phyloP scores from a whole-genome alignment of 2,329 filamentous ascomycete genomes.

The Fusarium nodosum region DNA sequence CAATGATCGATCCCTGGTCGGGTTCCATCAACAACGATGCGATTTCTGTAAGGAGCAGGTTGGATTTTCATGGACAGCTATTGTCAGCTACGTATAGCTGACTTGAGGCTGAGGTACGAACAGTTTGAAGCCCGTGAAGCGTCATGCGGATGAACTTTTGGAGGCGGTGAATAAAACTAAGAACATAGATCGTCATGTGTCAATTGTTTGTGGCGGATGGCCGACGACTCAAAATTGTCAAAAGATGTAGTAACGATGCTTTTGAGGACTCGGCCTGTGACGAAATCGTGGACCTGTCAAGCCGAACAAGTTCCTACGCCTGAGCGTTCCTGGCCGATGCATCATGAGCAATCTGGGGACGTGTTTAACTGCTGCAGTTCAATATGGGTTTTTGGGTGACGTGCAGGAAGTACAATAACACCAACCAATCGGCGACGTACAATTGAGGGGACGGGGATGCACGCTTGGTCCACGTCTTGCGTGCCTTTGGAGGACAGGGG shows the following conservation, averaged over 20 bases:
- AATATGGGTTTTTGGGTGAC: constrained; percentile 41
- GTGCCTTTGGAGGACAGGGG: constrained; percentile 35
- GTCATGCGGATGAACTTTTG: constrained; percentile 20
- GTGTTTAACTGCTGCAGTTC: constrained; percentile 40
- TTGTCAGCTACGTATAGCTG: constrained; percentile 24
- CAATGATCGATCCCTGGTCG: constrained; percentile 29
- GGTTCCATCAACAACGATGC: constrained; percentile 20
- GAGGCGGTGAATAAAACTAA: constrained; percentile 45
- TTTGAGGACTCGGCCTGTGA: constrained; percentile 9
- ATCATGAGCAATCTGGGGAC: constrained; percentile 38
- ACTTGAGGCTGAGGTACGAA: constrained; percentile 26
- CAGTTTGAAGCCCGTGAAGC: constrained; percentile 26
- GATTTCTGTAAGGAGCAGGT: constrained; percentile 14
- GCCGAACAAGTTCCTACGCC: constrained; percentile 22
- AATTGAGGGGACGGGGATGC: constrained; percentile 30
- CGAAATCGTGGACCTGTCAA: constrained; percentile 20
- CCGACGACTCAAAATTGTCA: constrained; percentile 8
- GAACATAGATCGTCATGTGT: constrained; percentile 42
- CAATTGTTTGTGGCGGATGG: constrained; percentile 35
- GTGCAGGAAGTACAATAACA: constrained; percentile 42
- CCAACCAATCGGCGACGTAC: constrained; percentile 42
- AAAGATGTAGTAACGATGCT: constrained; percentile 23
- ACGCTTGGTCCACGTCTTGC: constrained; percentile 46
- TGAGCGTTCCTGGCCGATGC: constrained; percentile 36
- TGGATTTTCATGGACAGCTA: constrained; percentile 29